phyloP scores from a whole-genome alignment of 306 rosid genomes.

The Vicia villosa region DNA sequence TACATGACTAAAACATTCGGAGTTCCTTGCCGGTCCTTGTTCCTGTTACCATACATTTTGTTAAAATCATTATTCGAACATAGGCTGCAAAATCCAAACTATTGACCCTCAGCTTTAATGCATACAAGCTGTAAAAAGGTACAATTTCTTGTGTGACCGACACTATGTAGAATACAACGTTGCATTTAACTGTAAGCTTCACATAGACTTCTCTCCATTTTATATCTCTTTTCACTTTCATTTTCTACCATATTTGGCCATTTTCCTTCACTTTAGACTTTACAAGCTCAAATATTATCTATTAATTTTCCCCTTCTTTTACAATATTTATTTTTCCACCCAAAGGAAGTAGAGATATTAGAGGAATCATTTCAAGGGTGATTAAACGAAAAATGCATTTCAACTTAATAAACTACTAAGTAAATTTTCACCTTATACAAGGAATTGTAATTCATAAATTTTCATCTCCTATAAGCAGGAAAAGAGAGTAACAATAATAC shows the following conservation, averaged over 20 bases:
- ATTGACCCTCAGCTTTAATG: constrained; percentile 10
- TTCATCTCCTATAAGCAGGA: constrained; percentile 20
- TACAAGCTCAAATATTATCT: neutral
- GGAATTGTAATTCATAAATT: constrained; percentile 22
- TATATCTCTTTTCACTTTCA: constrained; percentile 8
- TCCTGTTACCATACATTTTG: constrained; percentile 15
- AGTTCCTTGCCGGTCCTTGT: constrained; percentile 15
- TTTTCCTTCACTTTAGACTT: constrained; percentile 15
- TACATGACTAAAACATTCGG: neutral
- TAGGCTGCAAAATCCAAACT: neutral
- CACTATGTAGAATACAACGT: neutral
- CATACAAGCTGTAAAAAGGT: constrained; percentile 9
- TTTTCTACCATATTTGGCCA: constrained; percentile 6
- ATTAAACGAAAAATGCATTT: constrained; percentile 8
- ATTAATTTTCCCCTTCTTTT: constrained; percentile 7
- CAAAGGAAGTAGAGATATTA: constrained; percentile 1
- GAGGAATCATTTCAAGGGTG: neutral
- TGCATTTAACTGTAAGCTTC: neutral
- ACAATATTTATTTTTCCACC: constrained; percentile 1
- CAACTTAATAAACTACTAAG: neutral
- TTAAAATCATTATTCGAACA: constrained; percentile 10
- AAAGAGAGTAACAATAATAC: constrained; percentile 17
- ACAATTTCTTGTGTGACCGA: constrained; percentile 4
- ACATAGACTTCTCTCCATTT: constrained; percentile 4
- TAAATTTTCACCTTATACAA: constrained; percentile 14